Base-by-base conservation (phyloP, 2,329 filamentous ascomycete genomes). In the Colletotrichum lentis region DNA sequence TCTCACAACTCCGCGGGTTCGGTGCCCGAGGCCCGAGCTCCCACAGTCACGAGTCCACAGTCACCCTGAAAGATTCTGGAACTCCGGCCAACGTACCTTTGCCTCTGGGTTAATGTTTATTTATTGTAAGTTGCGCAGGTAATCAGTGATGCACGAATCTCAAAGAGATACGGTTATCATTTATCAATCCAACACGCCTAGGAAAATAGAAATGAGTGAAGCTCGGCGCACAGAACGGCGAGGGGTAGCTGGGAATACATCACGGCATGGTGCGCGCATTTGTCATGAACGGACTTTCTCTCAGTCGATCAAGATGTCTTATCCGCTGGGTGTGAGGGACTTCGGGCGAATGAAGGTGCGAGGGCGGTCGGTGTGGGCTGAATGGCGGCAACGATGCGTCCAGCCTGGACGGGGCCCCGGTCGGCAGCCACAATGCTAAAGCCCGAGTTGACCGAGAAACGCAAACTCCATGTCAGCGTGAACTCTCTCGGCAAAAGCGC, bases 291-390 rank as follows among this genome's bases (percentile, higher is more conserved):
- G 50, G 65, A 55, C 55, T 55, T 65, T 60, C 55, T 62, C 52
- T 46, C 60, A 52, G 31, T 60, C 53, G 44, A 57, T 12, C 20
- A 46, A 22, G 31, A 46, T 24, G 61, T 27, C 43, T 61, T 50
- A 44, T 52, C 66, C 49, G 35, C 37, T 27, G 46, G 35, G 47
- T 43, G 27, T 52, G 50, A 37, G 55, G 52, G 47, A 57, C 55
- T 61, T 68, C 66, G 66, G 62, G 66, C 66, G 55, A 68, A 66
- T 46, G 49, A 69, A 69, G 62, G 62, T 41, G 55, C 65, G 62
- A 69, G 56, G 20, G 46, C 14, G 16, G 44, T 46, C 49, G 43
- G 50, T 54, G 54, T 65, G 49, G 55, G 41, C n/a, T 59, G 37
- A 39, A 64, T 54, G 24, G 65, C 54, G 49, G 65, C 49, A 60